Evolutionary conservation across 2,329 filamentous ascomycete genomes (phyloP).

Genomic region (Ophiostoma novo-ulmi): DNA sequence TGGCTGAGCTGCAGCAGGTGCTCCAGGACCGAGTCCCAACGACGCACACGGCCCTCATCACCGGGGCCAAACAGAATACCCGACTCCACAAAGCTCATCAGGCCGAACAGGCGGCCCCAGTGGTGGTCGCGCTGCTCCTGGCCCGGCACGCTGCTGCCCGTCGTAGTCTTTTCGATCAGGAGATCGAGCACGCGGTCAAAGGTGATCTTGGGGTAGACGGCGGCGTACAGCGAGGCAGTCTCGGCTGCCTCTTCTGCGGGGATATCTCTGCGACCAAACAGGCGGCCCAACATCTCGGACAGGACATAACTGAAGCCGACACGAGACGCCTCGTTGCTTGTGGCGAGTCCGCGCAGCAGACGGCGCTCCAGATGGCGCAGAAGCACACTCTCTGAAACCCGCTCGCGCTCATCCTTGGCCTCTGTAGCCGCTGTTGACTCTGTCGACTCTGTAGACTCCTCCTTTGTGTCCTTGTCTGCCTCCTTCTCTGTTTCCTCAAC

Average conservation of each 20-base stretch:
- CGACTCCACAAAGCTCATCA: constrained; percentile 80
- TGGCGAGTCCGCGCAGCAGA: constrained; percentile 82
- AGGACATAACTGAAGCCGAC: constrained; percentile 86
- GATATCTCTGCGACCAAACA: constrained; percentile 50
- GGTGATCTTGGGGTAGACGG: constrained; percentile 49
- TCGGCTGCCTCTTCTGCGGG: background rate
- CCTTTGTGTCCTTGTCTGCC: background rate
- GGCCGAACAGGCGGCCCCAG: constrained; percentile 80
- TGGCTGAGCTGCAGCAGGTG: constrained; percentile 67
- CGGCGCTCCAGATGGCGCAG: constrained; percentile 58
- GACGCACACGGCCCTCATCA: constrained; percentile 28
- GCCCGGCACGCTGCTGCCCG: constrained; percentile 49
- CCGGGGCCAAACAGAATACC: constrained; percentile 56
- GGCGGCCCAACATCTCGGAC: constrained; percentile 69
- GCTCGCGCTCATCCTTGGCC: constrained; percentile 21
- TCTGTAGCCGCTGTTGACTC: background rate
- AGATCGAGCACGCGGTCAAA: constrained; percentile 53
- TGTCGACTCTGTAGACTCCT: background rate
- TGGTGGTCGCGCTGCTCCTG: constrained; percentile 82
- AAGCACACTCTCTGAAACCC: constrained; percentile 49
- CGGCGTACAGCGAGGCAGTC: constrained; percentile 30
- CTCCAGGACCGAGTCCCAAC: constrained; percentile 65
- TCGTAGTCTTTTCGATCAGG: constrained; percentile 51
- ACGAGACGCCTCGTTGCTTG: constrained; percentile 80
- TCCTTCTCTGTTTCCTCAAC: background rate